A percentile compares a stretch with the other conserved stretches of the same genome.
phyloP scores from a whole-genome alignment of 2,329 filamentous ascomycete species.

The Arachnopeziza araneosa region DNA sequence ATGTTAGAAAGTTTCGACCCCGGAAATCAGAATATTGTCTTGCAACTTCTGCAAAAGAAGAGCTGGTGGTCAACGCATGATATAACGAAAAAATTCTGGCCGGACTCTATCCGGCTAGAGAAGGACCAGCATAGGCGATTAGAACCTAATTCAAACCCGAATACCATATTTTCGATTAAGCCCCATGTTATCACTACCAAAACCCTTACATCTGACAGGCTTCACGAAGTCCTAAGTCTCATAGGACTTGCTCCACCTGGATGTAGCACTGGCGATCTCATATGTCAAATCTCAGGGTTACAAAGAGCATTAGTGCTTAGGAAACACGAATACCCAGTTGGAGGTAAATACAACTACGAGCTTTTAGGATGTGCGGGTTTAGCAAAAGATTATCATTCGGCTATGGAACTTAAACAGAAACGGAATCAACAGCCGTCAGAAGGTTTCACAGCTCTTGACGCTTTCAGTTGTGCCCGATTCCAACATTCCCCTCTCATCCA shows the following conservation, averaged over 20 bases:
- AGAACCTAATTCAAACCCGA: too few relatives aligned
- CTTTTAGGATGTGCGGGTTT: neutral
- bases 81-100: too few relatives aligned
- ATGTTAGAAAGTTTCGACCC: neutral
- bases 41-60: neutral
- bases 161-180: neutral
- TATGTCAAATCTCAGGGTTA: neutral
- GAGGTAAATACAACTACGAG: neutral
- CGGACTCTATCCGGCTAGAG: too few relatives aligned
- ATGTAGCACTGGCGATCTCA: neutral
- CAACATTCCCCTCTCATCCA: neutral
- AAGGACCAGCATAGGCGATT: too few relatives aligned
- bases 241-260: neutral
- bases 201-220: neutral
- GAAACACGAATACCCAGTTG: neutral
- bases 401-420: neutral
- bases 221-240: neutral
- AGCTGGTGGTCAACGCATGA: neutral
- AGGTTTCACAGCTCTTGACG: neutral
- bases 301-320: neutral
- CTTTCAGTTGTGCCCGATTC: neutral
- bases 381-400: neutral
- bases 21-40: neutral
- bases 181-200: neutral
- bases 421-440: neutral